Evolutionary conservation across 257 asterid genomes (phyloP).

Genomic region (Solanum tarapatanum): DNA sequence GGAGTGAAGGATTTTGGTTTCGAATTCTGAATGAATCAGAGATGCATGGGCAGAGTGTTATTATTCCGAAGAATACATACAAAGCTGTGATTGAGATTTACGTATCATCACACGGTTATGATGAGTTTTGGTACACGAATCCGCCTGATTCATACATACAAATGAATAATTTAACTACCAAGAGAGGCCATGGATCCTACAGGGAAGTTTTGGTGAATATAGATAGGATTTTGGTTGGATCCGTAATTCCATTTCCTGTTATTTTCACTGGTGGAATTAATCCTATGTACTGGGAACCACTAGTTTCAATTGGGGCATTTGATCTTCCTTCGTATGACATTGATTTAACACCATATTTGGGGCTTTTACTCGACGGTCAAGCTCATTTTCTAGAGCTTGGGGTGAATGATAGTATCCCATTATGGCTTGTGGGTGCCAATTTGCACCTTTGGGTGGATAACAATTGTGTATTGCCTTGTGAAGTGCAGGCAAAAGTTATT

Average conservation of each 20-base stretch:
- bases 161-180: conserved; percentile 20
- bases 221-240: conserved; percentile 50
- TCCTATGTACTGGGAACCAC: conserved; percentile 80
- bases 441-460: conserved; percentile 75
- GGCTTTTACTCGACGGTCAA: conserved; percentile 46
- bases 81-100: conserved; percentile 75
- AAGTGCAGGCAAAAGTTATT: conserved; percentile 38
- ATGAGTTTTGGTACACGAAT: conserved; percentile 86
- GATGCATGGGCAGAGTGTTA: conserved; percentile 25
- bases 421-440: conserved; percentile 78
- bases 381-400: conserved; percentile 40
- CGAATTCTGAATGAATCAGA: conserved; percentile 42
- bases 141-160: conserved; percentile 65
- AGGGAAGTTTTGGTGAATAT: conserved; percentile 60
- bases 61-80: conserved; percentile 51
- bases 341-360: conserved; percentile 64
- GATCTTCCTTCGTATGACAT: conserved; percentile 70
- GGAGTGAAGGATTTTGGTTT: conserved; percentile 64
- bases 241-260: conserved; percentile 75
- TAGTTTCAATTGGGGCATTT: conserved; percentile 78
- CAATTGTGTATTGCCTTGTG: conserved; percentile 1
- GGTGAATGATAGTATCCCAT: conserved; percentile 47
- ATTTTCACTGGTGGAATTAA: conserved; percentile 69
- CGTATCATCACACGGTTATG: conserved; percentile 64
- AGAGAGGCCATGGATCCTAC: conserved; percentile 58